Evolutionary conservation across 1,284 basidiomycete genomes (phyloP).

Genomic region (Fistulinella staudtii): DNA sequence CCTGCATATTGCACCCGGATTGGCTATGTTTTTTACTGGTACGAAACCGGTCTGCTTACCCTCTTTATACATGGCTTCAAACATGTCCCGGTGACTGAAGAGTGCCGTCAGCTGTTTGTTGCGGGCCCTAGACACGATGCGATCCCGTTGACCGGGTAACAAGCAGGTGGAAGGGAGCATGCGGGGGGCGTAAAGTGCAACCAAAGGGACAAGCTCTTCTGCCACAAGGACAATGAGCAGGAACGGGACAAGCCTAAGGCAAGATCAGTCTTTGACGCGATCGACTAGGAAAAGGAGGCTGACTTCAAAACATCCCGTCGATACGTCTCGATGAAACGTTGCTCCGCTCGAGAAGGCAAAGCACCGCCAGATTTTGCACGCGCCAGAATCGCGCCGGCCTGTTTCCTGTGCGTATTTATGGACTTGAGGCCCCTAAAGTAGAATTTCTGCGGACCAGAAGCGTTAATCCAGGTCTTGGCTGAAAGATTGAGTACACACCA

Average conservation of each 20-base stretch:
- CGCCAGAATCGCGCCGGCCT: slow-evolving; percentile 48
- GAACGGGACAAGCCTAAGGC: slow-evolving; percentile 72
- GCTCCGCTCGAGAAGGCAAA: slow-evolving; percentile 60
- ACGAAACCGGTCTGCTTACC: slow-evolving; percentile 27
- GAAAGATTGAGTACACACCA: slow-evolving; percentile 42
- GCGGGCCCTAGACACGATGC: slow-evolving; percentile 62
- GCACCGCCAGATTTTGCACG: slow-evolving; percentile 55
- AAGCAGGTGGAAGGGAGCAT: slow-evolving; percentile 86
- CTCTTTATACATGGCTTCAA: slow-evolving; percentile 32
- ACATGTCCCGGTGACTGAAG: slow-evolving; percentile 31
- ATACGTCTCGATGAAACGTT: slow-evolving; percentile 61
- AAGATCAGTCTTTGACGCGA: slow-evolving; percentile 1
- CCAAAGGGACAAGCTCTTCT: slow-evolving; percentile 80
- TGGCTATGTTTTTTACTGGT: slow-evolving; percentile 23
- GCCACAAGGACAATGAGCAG: slow-evolving; percentile 69
- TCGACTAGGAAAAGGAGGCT: slow-evolving; percentile 1
- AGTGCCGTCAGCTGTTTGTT: slow-evolving; percentile 44
- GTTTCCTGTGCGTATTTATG: slow-evolving; percentile 56
- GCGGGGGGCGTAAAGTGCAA: slow-evolving; percentile 82
- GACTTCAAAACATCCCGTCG: slow-evolving; percentile 66
- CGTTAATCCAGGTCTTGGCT: slow-evolving; percentile 1
- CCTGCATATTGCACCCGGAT: slow-evolving; percentile 36
- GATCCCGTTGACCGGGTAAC: slow-evolving; percentile 74
- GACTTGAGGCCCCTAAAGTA: slow-evolving; percentile 70
- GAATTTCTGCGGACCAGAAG: slow-evolving; percentile 56